Conservation (phyloP, 169 alveolate genomes). For the Babesia sp. region DNA sequence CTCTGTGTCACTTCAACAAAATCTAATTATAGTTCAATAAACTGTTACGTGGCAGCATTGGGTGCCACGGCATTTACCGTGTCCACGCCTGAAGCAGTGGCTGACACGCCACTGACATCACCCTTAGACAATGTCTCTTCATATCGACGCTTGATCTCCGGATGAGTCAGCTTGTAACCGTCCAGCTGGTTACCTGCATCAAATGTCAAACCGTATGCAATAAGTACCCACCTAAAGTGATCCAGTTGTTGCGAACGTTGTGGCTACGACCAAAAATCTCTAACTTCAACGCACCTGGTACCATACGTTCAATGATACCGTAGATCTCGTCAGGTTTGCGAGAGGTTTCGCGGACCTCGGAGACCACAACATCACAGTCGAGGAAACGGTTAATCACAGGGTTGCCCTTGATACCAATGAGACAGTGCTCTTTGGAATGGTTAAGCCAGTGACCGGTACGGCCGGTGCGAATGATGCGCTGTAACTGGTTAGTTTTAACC, state of each 20-base stretch:
- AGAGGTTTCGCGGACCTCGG: conserved; percentile 94
- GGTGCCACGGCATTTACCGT: background rate
- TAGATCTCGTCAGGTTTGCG: conserved; percentile 95
- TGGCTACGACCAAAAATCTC: conserved; percentile 93
- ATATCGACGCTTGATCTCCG: conserved; percentile 54
- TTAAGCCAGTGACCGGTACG: conserved; percentile 97
- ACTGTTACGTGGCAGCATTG: background rate
- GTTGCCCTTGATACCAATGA: conserved; percentile 87
- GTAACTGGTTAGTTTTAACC: conserved; percentile 94
- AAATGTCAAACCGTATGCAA: conserved; percentile 71
- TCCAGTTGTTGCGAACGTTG: conserved; percentile 91
- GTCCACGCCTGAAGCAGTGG: background rate
- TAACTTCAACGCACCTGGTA: conserved; percentile 90
- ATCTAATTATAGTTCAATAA: background rate
- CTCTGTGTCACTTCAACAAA: background rate
- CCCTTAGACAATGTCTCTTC: conserved; percentile 1
- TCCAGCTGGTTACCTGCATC: conserved; percentile 77
- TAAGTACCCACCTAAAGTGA: conserved; percentile 85
- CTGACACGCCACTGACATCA: background rate
- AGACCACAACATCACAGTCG: conserved; percentile 91
- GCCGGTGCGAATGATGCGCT: conserved; percentile 93
- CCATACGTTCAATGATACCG: conserved; percentile 89
- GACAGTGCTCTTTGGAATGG: conserved; percentile 92
- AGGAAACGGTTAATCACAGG: conserved; percentile 82
- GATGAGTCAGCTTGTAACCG: conserved; percentile 80